Conservation (phyloP, 2,329 filamentous ascomycete species). For the Diaporthe caulivora region DNA sequence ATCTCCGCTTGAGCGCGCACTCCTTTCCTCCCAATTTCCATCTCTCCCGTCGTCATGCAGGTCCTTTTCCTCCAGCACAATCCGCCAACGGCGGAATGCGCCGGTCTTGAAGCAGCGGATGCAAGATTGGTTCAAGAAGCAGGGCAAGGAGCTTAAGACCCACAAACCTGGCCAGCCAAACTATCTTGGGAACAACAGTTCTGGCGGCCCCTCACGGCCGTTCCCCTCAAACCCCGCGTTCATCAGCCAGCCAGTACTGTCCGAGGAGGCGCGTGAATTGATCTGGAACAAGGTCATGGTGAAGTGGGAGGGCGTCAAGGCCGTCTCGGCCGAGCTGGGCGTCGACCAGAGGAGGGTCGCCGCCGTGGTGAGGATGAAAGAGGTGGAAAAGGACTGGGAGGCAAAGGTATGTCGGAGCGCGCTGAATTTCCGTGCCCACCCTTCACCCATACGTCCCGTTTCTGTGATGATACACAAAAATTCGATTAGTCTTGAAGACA, state of each 20-base stretch:
- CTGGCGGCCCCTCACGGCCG: constrained; percentile 58
- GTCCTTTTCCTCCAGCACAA: constrained; percentile 56
- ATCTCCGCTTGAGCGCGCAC: constrained; percentile 33
- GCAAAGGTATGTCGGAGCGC: constrained; percentile 73
- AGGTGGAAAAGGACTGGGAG: constrained; percentile 84
- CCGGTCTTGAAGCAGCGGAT: constrained; percentile 53
- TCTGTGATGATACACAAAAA: constrained; percentile 73
- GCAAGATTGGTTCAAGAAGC: constrained; percentile 50
- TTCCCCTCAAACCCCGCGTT: constrained; percentile 83
- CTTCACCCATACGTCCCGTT: constrained; percentile 39
- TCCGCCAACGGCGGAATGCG: constrained; percentile 51
- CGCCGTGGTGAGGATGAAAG: constrained; percentile 86
- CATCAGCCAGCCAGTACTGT: constrained; percentile 78
- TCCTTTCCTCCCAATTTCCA: constrained; percentile 22
- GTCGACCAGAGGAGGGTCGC: constrained; percentile 88
- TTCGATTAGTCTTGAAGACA: constrained; percentile 99
- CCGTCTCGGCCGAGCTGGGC: constrained; percentile 80
- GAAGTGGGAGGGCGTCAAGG: constrained; percentile 77
- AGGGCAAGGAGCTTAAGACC: constrained; percentile 40
- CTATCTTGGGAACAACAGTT: constrained; percentile 52
- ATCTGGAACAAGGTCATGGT: constrained; percentile 78
- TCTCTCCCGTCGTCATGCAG: constrained; percentile 39
- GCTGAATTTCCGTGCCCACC: not conserved
- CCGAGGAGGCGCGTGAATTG: constrained; percentile 77
- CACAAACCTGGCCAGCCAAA: constrained; percentile 44